Percentiles rank a stretch among this genome's conserved stretches.
These are phyloP conservation scores for Zymoseptoria tritici DNA, from an alignment of 2,329 filamentous ascomycete genomes.

Conservation along the genomic window DNA sequence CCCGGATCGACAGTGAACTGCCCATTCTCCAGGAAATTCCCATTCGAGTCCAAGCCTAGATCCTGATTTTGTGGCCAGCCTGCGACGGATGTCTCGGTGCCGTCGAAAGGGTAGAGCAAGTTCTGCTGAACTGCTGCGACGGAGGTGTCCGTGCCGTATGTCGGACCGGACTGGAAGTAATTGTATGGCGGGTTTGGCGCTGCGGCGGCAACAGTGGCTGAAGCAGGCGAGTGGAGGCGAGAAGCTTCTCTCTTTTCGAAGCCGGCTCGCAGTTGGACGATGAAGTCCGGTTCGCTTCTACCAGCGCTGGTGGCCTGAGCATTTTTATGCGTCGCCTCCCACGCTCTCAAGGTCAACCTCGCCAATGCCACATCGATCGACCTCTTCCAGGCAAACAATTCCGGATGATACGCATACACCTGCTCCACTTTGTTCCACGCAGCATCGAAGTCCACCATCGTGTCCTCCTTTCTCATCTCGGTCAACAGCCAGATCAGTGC, in stretches of 20 bases:
- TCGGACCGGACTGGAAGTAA: neutral
- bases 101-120: neutral
- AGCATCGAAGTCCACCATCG: constrained; percentile 16
- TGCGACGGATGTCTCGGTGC: neutral
- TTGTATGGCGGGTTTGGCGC: neutral
- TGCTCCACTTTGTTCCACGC: constrained; percentile 41
- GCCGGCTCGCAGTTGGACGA: constrained; percentile 1
- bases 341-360: constrained; percentile 39
- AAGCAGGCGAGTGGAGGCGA: neutral
- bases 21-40: neutral
- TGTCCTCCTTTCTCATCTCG: constrained; percentile 24
- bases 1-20: neutral
- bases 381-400: constrained; percentile 31
- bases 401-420: constrained; percentile 37
- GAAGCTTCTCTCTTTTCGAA: constrained; percentile 10
- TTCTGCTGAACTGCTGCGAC: neutral
- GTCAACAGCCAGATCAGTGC: constrained; percentile 32
- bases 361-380: constrained; percentile 39
- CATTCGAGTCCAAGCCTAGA: neutral
- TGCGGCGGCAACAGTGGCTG: neutral
- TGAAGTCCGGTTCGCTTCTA: neutral
- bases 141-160: neutral
- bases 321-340: constrained; percentile 27
- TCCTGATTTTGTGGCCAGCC: neutral
- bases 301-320: neutral